A percentile compares a stretch with the other conserved stretches of the same genome.
Conservation (phyloP, 2,329 filamentous ascomycete genomes). For the Apiospora phragmitis region DNA sequence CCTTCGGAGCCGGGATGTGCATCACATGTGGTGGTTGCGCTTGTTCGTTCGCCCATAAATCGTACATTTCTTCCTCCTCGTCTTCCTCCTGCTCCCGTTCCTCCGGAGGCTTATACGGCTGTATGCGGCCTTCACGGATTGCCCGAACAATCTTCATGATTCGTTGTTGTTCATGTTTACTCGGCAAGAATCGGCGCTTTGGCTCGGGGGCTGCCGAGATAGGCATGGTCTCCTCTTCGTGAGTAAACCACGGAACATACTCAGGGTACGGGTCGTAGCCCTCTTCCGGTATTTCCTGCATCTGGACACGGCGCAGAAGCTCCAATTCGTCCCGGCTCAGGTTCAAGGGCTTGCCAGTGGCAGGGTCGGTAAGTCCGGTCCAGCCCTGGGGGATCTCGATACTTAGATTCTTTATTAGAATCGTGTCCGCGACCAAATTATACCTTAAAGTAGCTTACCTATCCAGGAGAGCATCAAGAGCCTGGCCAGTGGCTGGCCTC, state of each 20-base stretch:
- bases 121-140: constrained; percentile 89
- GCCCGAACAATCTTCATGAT: constrained; percentile 97
- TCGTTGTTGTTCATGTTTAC: constrained; percentile 93
- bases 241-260: constrained; percentile 91
- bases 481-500: constrained; percentile 90
- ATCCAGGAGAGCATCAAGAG: constrained; percentile 88
- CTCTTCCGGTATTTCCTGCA: constrained; percentile 83
- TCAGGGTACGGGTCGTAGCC: constrained; percentile 93
- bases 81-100: constrained; percentile 69
- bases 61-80: constrained; percentile 73
- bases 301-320: constrained; percentile 82
- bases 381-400: constrained; percentile 97
- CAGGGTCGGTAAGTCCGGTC: constrained; percentile 92
- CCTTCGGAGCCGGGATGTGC: constrained; percentile 93
- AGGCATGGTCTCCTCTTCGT: constrained; percentile 89
- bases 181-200: constrained; percentile 92
- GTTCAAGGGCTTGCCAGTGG: constrained; percentile 89
- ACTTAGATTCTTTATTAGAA: constrained; percentile 35
- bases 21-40: constrained; percentile 82
- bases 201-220: constrained; percentile 92
- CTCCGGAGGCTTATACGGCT: constrained; percentile 80
- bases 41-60: constrained; percentile 93
- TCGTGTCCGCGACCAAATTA: not conserved
- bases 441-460: constrained; percentile 35
- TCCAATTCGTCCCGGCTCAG: constrained; percentile 87